Evolutionary conservation across 345 rosid species (phyloP).

Genomic region (Brassica carinata): DNA sequence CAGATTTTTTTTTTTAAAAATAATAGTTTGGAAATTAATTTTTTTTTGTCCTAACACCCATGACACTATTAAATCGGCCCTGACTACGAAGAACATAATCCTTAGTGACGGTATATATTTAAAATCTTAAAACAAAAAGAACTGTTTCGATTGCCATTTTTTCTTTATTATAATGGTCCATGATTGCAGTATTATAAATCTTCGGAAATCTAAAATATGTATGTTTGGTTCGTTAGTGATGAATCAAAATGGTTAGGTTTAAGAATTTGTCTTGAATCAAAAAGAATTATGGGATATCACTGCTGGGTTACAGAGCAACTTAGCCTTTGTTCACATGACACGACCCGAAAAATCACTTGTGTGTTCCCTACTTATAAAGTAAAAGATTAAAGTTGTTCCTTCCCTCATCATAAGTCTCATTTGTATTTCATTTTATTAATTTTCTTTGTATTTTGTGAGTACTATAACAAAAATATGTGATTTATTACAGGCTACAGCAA

Average conservation of each 20-base stretch:
- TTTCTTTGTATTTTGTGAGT: conserved; percentile 1
- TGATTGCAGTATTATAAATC: not conserved
- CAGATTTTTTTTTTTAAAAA: too few species aligned
- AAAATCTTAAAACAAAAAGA: not conserved
- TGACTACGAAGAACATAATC: not conserved
- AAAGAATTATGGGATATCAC: conserved; percentile 20
- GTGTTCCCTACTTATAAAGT: conserved; percentile 52
- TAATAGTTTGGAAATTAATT: too few species aligned
- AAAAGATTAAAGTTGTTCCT: conserved; percentile 41
- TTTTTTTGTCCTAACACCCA: too few species aligned
- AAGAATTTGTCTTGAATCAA: conserved; percentile 16
- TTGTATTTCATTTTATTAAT: conserved; percentile 10
- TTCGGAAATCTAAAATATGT: not conserved
- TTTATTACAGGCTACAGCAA: conserved; percentile 28
- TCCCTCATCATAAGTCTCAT: conserved; percentile 37
- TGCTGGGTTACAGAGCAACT: conserved; percentile 34
- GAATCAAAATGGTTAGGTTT: conserved; percentile 27
- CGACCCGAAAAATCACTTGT: conserved; percentile 51
- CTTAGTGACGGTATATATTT: not conserved
- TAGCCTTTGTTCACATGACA: conserved; percentile 46
- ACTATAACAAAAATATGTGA: not conserved
- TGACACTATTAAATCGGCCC: too few species aligned
- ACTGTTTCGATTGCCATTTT: not conserved
- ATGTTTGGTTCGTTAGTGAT: not conserved
- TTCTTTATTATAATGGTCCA: not conserved